Evolutionary conservation across 2,329 filamentous ascomycete species (phyloP), one percentile per base, ranked within the genome.

Genomic region (Arthrobotrys musiformis): DNA sequence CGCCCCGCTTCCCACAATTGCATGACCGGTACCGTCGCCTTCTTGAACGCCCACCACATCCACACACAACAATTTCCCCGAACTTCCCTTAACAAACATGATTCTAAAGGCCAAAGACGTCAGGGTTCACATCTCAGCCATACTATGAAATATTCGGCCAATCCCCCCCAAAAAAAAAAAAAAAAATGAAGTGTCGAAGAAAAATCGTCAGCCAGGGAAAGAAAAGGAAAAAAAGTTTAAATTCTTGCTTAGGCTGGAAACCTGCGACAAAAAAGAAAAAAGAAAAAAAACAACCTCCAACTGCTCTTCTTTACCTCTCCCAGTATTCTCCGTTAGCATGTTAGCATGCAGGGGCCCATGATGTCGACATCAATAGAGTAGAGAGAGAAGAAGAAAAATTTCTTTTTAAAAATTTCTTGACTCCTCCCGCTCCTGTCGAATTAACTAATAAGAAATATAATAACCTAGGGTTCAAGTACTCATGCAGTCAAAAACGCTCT

Each of bases 21-120:
- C 56, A 56, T 28, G 28, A 63, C 58, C 54, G 54, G 54, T 58
- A 58, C 54, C 54, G 54, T 58, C 19, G 4, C 48, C 54, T 58
- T 58, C 54, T 19, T 58, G 54, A 58, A 40, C 54, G 54, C 54
- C 54, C 54, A 58, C 30, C 37, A 40, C 54, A 33, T 33, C 54
- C 54, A 58, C 30, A n/a, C n/a, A 17, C 42, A 46, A 62, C 28
- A 72, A 66, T 60, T 66, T 67, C 61, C 60, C 61, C 50, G 67
- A 70, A n/a, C n/a, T n/a, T 52, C 37, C 33, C 61, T 50, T n/a
- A n/a, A 50, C 37, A 46, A 63, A 66, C 50, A 56, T 42, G 61
- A n/a, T 60, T 40, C 35, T 26, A 67, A 62, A n/a, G n/a, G n/a
- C n/a, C n/a, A n/a, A 56, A 73, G 69, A 67, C 61, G 69, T 73